A percentile compares a stretch with the other conserved stretches of the same genome.
Evolutionary conservation across 2,329 filamentous ascomycete genomes (phyloP).

Genomic region (Periconia macrospinosa): DNA sequence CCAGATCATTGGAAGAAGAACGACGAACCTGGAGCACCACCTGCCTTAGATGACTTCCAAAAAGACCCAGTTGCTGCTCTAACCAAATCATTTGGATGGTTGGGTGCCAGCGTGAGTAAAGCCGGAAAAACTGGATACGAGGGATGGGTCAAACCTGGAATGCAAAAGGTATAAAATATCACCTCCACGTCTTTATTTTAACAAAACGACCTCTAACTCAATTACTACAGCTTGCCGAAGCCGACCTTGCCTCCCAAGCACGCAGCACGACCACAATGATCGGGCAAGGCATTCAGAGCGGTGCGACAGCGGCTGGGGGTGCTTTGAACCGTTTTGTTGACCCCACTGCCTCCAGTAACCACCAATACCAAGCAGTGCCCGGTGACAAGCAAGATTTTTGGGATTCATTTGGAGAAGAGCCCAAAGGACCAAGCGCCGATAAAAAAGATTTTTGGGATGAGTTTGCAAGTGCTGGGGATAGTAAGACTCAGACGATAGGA

Average conservation of each 20-base stretch:
- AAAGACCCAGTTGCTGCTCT: conserved; percentile 86
- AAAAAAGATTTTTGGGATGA: conserved; percentile 59
- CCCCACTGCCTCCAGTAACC: conserved; percentile 15
- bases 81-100: conserved; percentile 93
- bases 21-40: conserved; percentile 53
- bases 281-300: conserved; percentile 64
- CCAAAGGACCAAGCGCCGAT: conserved; percentile 47
- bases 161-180: conserved; percentile 68
- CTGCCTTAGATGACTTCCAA: conserved; percentile 83
- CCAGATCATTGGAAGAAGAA: conserved; percentile 56
- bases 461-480: conserved; percentile 56
- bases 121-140: conserved; percentile 90
- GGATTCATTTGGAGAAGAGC: conserved; percentile 79
- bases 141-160: conserved; percentile 88
- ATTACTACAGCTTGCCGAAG: conserved; percentile 68
- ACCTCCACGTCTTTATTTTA: background rate
- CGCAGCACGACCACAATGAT: conserved; percentile 57
- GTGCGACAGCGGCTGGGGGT: conserved; percentile 75
- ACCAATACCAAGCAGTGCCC: conserved; percentile 48
- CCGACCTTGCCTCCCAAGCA: conserved; percentile 60
- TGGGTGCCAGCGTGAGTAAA: conserved; percentile 83
- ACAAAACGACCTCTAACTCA: conserved; percentile 22
- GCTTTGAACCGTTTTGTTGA: conserved; percentile 79
- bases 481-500: conserved; percentile 34
- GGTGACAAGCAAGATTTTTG: conserved; percentile 78